These are phyloP conservation scores for Pogostemon cablin DNA, from an alignment of 257 asterid genomes.

Conservation along the genomic window DNA sequence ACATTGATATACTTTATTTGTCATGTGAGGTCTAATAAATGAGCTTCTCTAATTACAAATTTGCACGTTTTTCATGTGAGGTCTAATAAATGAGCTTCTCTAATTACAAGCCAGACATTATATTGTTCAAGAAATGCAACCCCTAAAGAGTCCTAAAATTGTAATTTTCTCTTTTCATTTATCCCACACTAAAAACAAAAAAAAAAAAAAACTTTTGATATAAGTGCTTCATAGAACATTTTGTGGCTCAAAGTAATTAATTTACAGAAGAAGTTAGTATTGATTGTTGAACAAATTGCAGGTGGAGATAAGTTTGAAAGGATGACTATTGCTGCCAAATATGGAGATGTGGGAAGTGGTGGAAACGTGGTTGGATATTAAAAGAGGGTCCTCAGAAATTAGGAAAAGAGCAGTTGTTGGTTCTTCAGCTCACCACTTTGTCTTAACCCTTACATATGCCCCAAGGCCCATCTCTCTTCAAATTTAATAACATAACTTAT, in stretches of 20 bases:
- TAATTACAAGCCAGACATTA: too few relatives aligned
- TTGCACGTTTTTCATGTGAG: too few relatives aligned
- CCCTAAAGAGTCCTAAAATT: too few relatives aligned
- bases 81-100: too few relatives aligned
- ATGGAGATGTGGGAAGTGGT: conserved; percentile 11
- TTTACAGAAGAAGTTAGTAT: not conserved
- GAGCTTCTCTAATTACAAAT: too few relatives aligned
- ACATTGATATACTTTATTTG: too few relatives aligned
- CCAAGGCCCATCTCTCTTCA: not conserved
- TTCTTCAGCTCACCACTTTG: conserved; percentile 25
- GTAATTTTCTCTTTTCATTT: too few relatives aligned
- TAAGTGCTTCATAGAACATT: too few relatives aligned
- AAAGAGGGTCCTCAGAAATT: not conserved
- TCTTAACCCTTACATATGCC: conserved; percentile 26
- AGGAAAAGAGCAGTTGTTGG: conserved; percentile 16
- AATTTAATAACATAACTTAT: not conserved
- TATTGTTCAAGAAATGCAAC: too few relatives aligned
- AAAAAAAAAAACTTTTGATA: too few relatives aligned
- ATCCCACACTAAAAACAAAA: too few relatives aligned
- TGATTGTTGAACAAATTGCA: not conserved
- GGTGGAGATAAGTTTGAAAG: conserved; percentile 32
- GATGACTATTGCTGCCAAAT: conserved; percentile 4
- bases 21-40: too few relatives aligned
- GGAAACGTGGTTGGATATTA: conserved; percentile 21
- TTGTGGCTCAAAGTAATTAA: not conserved